These are phyloP conservation scores for Paratinospora sagittata DNA, from an alignment of 164 flowering plant genomes.

Conservation along the genomic window DNA sequence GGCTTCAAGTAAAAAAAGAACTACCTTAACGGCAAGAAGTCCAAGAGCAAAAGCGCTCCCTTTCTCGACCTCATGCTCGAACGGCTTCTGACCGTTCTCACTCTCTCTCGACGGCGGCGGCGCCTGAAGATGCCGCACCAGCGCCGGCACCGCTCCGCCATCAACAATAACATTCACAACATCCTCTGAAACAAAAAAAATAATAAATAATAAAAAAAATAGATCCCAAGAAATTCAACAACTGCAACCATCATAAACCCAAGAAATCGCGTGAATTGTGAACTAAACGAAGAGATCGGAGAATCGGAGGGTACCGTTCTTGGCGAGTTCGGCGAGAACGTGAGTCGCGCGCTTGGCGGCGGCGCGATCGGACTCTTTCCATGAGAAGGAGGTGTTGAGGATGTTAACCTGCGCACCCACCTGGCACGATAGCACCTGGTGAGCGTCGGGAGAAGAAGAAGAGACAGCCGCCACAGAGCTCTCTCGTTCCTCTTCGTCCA, in stretches of 20 bases:
- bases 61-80: constrained; percentile 88
- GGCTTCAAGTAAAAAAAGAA: neutral
- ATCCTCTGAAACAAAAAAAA: constrained; percentile 43
- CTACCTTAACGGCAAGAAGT: constrained; percentile 83
- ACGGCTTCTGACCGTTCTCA: constrained; percentile 38
- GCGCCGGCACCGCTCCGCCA: constrained; percentile 76
- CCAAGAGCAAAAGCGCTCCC: constrained; percentile 84
- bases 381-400: constrained; percentile 48
- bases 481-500: constrained; percentile 26
- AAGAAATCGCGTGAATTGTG: neutral
- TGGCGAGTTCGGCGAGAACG: constrained; percentile 74
- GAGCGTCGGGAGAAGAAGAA: constrained; percentile 27
- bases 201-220: neutral
- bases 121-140: constrained; percentile 71
- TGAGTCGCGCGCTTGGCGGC: constrained; percentile 83
- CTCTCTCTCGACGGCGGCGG: constrained; percentile 38
- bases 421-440: constrained; percentile 32
- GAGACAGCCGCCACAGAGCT: constrained; percentile 13
- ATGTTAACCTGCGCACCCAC: constrained; percentile 50
- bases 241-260: neutral
- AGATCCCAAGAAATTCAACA: constrained; percentile 7
- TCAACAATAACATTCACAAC: constrained; percentile 73
- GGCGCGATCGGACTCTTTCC: constrained; percentile 68
- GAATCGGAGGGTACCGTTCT: constrained; percentile 39
- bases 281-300: constrained; percentile 5